These are phyloP conservation scores for Lonicera japonica DNA, from an alignment of 129 eudicot species.

Conservation along the genomic window DNA sequence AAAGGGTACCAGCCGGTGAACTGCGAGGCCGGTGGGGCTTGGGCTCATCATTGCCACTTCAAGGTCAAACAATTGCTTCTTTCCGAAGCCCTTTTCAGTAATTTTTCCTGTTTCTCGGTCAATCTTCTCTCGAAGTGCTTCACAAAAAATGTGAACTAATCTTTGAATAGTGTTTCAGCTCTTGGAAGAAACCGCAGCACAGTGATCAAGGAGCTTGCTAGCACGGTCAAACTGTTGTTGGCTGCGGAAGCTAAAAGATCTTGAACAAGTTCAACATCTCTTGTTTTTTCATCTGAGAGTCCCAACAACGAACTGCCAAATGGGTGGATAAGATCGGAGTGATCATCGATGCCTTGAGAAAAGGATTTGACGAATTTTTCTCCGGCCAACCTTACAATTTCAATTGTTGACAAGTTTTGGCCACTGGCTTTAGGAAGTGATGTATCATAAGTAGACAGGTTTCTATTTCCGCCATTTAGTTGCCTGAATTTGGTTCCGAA, in stretches of 20 bases:
- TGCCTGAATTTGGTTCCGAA: slow-evolving; percentile 1
- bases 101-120: slow-evolving; percentile 35
- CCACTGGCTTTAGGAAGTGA: background rate
- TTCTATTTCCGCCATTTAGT: background rate
- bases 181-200: slow-evolving; percentile 18
- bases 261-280: slow-evolving; percentile 36
- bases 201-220: slow-evolving; percentile 37
- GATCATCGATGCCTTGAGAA: slow-evolving; percentile 16
- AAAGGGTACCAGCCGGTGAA: slow-evolving; percentile 10
- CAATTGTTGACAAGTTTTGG: slow-evolving; percentile 29
- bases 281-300: slow-evolving; percentile 25
- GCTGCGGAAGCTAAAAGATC: slow-evolving; percentile 45
- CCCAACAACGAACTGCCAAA: slow-evolving; percentile 23
- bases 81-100: background rate
- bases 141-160: slow-evolving; percentile 39
- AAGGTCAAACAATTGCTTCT: background rate
- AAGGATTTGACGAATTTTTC: slow-evolving; percentile 40
- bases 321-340: slow-evolving; percentile 26
- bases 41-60: background rate
- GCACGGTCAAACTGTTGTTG: slow-evolving; percentile 38
- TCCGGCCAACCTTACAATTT: slow-evolving; percentile 44
- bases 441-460: background rate
- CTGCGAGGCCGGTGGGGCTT: background rate
- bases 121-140: slow-evolving; percentile 47
- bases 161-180: slow-evolving; percentile 36